Evolutionary conservation across 345 rosid species (phyloP), one percentile per base, ranked within the genome.

Genomic region (Salix brachista): DNA sequence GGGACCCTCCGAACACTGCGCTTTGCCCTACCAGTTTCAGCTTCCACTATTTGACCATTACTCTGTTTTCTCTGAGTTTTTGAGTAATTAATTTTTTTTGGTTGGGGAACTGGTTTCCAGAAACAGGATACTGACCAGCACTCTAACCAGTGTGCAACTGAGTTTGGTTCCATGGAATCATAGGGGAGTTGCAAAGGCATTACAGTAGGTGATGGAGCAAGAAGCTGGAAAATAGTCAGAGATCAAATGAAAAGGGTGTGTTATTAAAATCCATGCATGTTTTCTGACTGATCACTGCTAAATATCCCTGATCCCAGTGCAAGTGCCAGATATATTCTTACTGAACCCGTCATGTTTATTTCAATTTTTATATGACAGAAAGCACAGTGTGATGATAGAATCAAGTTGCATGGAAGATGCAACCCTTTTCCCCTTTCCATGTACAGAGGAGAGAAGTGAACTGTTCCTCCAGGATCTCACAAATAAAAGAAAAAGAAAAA

Each of bases 91-190:
- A 70, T 39, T 83, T 83, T 88, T 84, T 87, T 92, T 13, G 89
- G 94, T 78, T 83, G 91, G 72, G 95, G 83, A 72, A 80, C 54
- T 66, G 94, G 89, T 84, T 86, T 92, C 98, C 98, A 94, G 78
- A 90, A 89, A 67, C 71, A 65, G 34, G 93, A 91, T 28, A 82
- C 83, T 65, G 98, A 89, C 98, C 98, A 94, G 73, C 88, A 84
- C 71, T 84, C 91, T 84, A 92, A 87, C 98, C 98, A 94, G 80
- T 78, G 88, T 37, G 85, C 76, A 76, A 81, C 86, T 18, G 98
- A 89, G 84, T 92, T 86, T 80, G 95, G 88, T 61, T 88, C 87
- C 48, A 26, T 80, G 54, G 87, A 37, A 78, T 88, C 91, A 78
- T 90, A 91, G 44, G 61, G 76, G 39, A 92, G 79, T 74, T 4